Evolutionary conservation across 805 yeast genomes (phyloP).

Genomic region (Ogataea nakhonphanomensis): DNA sequence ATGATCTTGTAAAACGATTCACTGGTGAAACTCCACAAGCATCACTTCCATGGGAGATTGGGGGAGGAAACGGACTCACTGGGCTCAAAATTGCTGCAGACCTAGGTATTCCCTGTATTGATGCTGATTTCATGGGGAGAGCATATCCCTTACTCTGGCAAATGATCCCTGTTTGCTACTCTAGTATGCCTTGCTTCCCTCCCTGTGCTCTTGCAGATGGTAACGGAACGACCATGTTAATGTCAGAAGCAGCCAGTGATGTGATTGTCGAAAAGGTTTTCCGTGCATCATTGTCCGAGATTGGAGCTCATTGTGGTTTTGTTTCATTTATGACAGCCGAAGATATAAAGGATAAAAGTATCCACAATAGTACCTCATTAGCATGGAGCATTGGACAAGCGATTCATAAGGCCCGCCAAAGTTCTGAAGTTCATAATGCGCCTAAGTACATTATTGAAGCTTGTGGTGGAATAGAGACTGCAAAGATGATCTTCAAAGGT

Average conservation of each 20-base stretch:
- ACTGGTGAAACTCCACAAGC: constrained; percentile 30
- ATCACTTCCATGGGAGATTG: constrained; percentile 38
- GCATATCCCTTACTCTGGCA: constrained; percentile 46
- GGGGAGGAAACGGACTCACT: constrained; percentile 42
- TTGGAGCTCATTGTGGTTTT: constrained; percentile 35
- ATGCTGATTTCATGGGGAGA: constrained; percentile 44
- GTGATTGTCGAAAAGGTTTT: constrained; percentile 34
- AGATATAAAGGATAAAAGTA: constrained; percentile 26
- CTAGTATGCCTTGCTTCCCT: constrained; percentile 31
- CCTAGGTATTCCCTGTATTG: constrained; percentile 29
- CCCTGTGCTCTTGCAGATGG: constrained; percentile 39
- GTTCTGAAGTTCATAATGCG: constrained; percentile 32
- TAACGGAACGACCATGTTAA: constrained; percentile 36
- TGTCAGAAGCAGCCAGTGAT: constrained; percentile 33
- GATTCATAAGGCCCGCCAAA: constrained; percentile 33
- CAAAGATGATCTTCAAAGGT: constrained; percentile 36
- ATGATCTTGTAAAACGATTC: constrained; percentile 27
- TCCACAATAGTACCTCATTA: constrained; percentile 34
- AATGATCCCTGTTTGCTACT: constrained; percentile 40
- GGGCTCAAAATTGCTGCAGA: constrained; percentile 26
- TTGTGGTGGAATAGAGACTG: constrained; percentile 33
- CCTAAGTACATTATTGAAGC: constrained; percentile 35
- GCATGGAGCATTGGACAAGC: constrained; percentile 47
- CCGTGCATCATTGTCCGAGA: constrained; percentile 39
- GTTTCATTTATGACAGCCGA: constrained; percentile 16